Conservation (phyloP, 306 rosid genomes). For the Coriaria nepalensis region DNA sequence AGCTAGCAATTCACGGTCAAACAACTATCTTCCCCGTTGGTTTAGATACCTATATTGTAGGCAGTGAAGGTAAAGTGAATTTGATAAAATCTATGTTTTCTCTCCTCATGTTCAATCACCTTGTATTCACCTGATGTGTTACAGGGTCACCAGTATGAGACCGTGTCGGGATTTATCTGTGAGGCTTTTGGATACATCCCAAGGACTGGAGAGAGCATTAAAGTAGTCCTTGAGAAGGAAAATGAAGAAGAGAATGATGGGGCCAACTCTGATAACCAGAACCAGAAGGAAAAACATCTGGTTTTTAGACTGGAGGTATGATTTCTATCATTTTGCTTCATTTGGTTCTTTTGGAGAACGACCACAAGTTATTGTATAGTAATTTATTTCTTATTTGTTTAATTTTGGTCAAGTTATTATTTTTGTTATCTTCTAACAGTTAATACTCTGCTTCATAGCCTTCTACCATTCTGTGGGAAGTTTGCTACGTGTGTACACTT, state of each 20-base stretch:
- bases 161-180: slow-evolving; percentile 93
- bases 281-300: slow-evolving; percentile 55
- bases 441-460: too few species aligned
- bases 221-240: slow-evolving; percentile 80
- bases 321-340: slow-evolving; percentile 1
- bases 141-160: slow-evolving; percentile 97
- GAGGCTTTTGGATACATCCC: slow-evolving; percentile 97
- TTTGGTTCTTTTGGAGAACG: background rate
- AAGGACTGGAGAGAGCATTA: slow-evolving; percentile 84
- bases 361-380: too few species aligned
- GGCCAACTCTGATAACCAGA: slow-evolving; percentile 52
- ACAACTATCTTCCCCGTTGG: too few species aligned
- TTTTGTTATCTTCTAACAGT: too few species aligned
- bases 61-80: too few species aligned
- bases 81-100: background rate
- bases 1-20: too few species aligned
- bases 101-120: background rate
- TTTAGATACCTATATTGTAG: too few species aligned
- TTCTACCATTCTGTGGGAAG: too few species aligned
- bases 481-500: too few species aligned
- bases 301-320: slow-evolving; percentile 79
- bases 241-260: slow-evolving; percentile 54
- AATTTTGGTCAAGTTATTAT: too few species aligned
- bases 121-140: background rate
- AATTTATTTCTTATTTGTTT: too few species aligned